phyloP scores from a whole-genome alignment of 352 stramenopile genomes.

The Pythium dissimile region DNA sequence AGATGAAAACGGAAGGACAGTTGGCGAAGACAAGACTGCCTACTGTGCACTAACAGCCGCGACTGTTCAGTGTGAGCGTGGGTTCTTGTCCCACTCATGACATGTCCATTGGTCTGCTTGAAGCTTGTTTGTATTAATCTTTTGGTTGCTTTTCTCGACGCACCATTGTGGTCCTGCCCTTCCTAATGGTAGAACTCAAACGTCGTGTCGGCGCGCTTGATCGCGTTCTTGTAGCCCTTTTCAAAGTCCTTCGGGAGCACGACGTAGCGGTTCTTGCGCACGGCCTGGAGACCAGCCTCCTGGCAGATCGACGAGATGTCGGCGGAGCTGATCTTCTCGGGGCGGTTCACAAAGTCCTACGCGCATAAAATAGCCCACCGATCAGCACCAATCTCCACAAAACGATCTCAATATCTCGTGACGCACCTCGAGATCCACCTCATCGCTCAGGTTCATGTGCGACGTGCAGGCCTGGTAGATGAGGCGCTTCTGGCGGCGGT shows the following conservation, averaged over 20 bases:
- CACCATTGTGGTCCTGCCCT: no score
- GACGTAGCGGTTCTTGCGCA: conserved; percentile 99
- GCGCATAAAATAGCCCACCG: neutral
- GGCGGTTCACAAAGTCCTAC: conserved; percentile 98
- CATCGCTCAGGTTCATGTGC: conserved; percentile 99
- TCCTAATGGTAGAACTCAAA: conserved; percentile 98
- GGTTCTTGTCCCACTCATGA: no score
- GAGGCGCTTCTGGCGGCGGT: conserved; percentile 99
- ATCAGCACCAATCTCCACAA: neutral
- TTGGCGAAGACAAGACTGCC: neutral
- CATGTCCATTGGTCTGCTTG: no score
- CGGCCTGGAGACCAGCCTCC: conserved; percentile 98
- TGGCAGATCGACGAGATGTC: conserved; percentile 99
- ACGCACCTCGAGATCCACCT: conserved; percentile 95
- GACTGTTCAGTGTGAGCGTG: no score
- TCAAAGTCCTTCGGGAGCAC: conserved; percentile 99
- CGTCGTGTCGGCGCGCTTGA: conserved; percentile 98
- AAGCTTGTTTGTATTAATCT: no score
- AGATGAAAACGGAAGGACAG: neutral
- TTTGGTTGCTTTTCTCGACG: no score
- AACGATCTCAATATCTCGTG: neutral
- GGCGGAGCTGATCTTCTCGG: conserved; percentile 98
- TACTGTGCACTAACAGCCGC: no score
- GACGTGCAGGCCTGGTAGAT: conserved; percentile 99
- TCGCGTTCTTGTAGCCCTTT: conserved; percentile 99